Conservation (phyloP, 2,329 filamentous ascomycete genomes). For the Furcasterigmium furcatum region DNA sequence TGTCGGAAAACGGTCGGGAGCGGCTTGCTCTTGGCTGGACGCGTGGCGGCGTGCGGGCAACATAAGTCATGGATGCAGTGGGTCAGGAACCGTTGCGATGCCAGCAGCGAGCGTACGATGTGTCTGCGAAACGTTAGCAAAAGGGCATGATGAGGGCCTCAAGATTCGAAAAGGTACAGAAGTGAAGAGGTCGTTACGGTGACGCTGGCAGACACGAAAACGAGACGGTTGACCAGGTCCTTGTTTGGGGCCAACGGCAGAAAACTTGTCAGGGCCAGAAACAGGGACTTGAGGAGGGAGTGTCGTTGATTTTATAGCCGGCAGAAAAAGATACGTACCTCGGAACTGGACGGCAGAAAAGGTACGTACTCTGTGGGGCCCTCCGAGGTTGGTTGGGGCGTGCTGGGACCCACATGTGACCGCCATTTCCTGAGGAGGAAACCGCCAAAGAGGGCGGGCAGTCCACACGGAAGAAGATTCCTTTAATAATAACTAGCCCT, state of each 20-base stretch:
- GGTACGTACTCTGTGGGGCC: not conserved
- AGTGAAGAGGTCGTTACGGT: not conserved
- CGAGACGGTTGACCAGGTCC: not conserved
- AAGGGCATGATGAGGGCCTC: not conserved
- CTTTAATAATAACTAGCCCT: not conserved
- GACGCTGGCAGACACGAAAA: not conserved
- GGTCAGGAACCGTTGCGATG: too few relatives aligned
- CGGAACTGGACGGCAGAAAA: not conserved
- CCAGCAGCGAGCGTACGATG: not conserved
- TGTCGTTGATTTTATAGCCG: slow-evolving; percentile 2
- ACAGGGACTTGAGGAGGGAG: not conserved
- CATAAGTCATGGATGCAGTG: too few relatives aligned
- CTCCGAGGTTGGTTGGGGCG: not conserved
- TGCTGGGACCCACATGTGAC: not conserved
- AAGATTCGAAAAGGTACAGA: not conserved
- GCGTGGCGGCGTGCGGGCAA: too few relatives aligned
- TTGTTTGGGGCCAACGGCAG: not conserved
- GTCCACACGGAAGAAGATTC: slow-evolving; percentile 1
- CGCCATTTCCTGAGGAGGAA: not conserved
- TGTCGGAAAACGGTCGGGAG: not conserved
- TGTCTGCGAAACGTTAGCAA: not conserved
- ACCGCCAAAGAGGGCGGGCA: not conserved
- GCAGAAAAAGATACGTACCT: slow-evolving; percentile 4
- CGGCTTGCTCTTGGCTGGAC: not conserved
- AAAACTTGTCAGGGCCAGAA: too few relatives aligned